Conservation (phyloP, 768 basidiomycete species). For the Podaxis pistillaris region DNA sequence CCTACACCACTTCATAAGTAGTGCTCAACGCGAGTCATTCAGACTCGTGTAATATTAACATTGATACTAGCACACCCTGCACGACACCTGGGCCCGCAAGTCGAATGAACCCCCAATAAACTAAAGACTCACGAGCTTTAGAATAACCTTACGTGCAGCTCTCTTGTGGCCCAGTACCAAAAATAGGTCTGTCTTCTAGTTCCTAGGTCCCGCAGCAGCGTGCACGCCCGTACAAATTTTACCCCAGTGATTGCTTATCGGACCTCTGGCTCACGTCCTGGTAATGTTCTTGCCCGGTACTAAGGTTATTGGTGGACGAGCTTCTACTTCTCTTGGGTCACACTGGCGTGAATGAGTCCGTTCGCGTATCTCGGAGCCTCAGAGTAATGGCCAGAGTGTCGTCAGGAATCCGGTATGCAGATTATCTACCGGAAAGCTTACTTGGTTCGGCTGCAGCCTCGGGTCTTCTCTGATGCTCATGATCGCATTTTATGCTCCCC, state of each 20-base stretch:
- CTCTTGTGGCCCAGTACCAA: neutral
- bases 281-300: conserved; percentile 10
- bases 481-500: neutral
- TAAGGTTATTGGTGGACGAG: neutral
- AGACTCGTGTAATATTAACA: neutral
- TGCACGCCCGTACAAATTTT: neutral
- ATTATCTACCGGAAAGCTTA: neutral
- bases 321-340: neutral
- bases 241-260: conserved; percentile 3
- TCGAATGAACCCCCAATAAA: neutral
- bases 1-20: neutral
- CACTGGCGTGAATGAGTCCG: neutral
- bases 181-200: conserved; percentile 5
- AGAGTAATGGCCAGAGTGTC: neutral
- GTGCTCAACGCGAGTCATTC: neutral
- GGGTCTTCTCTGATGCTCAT: neutral
- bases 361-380: conserved; percentile 4
- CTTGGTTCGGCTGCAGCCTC: neutral
- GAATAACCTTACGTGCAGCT: neutral
- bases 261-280: neutral
- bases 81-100: neutral
- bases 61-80: neutral
- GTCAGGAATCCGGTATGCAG: neutral
- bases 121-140: neutral
- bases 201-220: neutral